These are phyloP conservation scores for Coemansia sp. DNA, from an alignment of 192 early-diverging fungal genomes.

Conservation along the genomic window DNA sequence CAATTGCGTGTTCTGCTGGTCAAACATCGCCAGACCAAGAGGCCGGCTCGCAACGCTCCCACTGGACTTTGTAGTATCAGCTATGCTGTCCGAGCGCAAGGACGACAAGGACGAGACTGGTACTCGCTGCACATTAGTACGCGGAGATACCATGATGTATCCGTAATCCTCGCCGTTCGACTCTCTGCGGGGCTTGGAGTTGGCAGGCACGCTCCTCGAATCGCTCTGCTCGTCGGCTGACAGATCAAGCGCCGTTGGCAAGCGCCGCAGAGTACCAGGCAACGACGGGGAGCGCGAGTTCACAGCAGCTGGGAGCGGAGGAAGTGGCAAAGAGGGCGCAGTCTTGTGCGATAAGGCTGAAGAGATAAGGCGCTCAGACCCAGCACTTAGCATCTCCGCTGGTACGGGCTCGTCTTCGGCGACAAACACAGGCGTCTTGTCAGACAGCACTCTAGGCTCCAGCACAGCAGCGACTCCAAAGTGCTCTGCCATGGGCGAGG, in stretches of 20 bases:
- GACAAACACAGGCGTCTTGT: not conserved
- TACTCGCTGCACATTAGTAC: slow-evolving; percentile 46
- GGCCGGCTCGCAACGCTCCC: slow-evolving; percentile 5
- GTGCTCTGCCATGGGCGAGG: not conserved
- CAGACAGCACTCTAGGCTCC: not conserved
- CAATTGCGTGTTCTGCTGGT: not conserved
- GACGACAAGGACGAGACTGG: slow-evolving; percentile 27
- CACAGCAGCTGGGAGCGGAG: not conserved
- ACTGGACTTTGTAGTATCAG: not conserved
- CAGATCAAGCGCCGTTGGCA: slow-evolving; percentile 1
- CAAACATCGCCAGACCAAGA: slow-evolving; percentile 13
- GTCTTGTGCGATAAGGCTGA: not conserved
- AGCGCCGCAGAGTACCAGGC: not conserved
- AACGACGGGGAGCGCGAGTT: slow-evolving; percentile 4
- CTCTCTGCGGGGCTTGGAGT: slow-evolving; percentile 6
- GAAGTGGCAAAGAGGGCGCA: slow-evolving; percentile 1
- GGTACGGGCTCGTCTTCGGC: not conserved
- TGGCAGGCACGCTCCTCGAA: not conserved
- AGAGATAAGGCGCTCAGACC: not conserved
- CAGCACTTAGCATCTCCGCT: not conserved
- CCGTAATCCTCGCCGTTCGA: slow-evolving; percentile 55
- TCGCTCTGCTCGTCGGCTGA: slow-evolving; percentile 13
- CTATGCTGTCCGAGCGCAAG: slow-evolving; percentile 18
- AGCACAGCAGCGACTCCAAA: not conserved
- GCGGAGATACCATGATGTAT: slow-evolving; percentile 55